Conservation (phyloP, 2,329 filamentous ascomycete genomes). For the Diaporthe longicolla region DNA sequence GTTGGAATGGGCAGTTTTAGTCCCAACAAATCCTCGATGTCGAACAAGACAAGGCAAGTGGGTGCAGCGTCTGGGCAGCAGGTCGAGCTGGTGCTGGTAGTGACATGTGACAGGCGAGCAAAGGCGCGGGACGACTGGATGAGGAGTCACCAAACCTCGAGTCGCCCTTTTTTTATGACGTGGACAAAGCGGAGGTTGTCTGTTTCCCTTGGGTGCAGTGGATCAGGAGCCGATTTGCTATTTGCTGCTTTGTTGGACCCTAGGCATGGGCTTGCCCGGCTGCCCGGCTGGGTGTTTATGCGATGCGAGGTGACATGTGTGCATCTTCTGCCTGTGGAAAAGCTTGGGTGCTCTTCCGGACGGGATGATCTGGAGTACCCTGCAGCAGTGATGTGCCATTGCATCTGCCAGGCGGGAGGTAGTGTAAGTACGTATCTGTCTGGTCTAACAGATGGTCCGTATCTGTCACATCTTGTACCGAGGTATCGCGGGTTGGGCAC, state of each 20-base stretch:
- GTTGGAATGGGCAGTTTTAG: constrained; percentile 30
- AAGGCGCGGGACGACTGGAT: neutral
- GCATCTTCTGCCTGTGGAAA: neutral
- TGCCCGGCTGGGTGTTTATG: neutral
- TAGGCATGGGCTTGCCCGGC: neutral
- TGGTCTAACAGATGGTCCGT: neutral
- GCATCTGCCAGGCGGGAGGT: constrained; percentile 20
- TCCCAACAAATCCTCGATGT: constrained; percentile 31
- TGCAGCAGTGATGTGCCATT: constrained; percentile 25
- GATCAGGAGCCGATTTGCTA: constrained; percentile 18
- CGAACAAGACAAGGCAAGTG: constrained; percentile 15
- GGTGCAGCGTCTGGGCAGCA: neutral
- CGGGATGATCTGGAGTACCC: constrained; percentile 22
- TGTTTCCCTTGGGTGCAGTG: constrained; percentile 3
- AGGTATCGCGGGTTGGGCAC: neutral
- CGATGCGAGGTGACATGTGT: constrained; percentile 21
- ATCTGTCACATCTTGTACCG: neutral
- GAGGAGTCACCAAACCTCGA: constrained; percentile 9
- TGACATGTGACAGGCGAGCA: constrained; percentile 27
- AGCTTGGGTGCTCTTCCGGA: neutral
- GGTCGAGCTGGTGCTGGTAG: neutral
- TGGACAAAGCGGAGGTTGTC: constrained; percentile 24
- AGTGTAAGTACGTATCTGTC: neutral
- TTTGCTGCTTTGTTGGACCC: constrained; percentile 30
- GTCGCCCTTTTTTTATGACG: neutral